phyloP scores from a whole-genome alignment of 768 basidiomycete species.

The Cubamyces sp. region DNA sequence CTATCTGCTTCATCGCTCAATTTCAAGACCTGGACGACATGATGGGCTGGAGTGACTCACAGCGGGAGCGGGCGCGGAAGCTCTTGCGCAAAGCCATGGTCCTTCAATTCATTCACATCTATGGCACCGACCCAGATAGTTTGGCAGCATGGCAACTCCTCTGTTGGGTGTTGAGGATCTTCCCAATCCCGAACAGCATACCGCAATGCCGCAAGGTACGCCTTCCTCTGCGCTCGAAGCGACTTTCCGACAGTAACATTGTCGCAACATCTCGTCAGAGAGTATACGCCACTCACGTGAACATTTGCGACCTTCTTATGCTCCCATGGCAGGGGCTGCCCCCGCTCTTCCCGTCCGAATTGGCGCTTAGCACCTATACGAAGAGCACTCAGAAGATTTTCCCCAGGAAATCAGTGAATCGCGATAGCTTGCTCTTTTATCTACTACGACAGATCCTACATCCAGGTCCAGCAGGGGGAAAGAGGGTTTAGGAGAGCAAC shows the following conservation, averaged over 20 bases:
- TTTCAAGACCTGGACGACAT: background rate
- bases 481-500: too few species aligned
- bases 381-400: conserved; percentile 27
- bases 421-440: conserved; percentile 37
- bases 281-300: conserved; percentile 31
- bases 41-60: background rate
- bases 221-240: background rate
- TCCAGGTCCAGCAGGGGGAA: background rate
- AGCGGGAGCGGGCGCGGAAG: background rate
- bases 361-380: conserved; percentile 32
- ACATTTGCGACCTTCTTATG: conserved; percentile 38
- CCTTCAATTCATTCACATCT: conserved; percentile 25
- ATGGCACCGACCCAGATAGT: conserved; percentile 24
- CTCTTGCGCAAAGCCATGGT: conserved; percentile 15
- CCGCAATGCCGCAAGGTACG: conserved; percentile 16
- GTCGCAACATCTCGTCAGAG: conserved; percentile 3
- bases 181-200: conserved; percentile 14
- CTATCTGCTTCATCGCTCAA: background rate
- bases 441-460: conserved; percentile 28
- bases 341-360: conserved; percentile 27
- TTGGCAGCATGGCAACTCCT: conserved; percentile 17
- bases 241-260: background rate
- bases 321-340: conserved; percentile 11
- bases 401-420: conserved; percentile 32
- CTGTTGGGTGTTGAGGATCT: conserved; percentile 20